phyloP scores from a whole-genome alignment of 2,329 filamentous ascomycete genomes.

The Magnaporthiopsis poae region DNA sequence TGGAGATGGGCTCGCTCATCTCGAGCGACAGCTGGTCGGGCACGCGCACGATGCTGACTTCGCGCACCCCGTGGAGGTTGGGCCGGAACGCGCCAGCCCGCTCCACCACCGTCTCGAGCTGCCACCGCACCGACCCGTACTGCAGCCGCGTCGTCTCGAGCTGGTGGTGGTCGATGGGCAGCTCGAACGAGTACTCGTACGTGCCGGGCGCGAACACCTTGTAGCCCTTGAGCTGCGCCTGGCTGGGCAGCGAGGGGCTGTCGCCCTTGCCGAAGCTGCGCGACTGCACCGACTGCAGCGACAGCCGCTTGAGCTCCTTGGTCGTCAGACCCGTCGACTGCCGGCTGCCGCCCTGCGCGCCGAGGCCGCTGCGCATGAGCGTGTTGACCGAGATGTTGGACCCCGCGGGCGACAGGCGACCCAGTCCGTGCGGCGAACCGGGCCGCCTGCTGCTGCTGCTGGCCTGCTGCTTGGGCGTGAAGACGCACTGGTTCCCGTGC shows the following conservation, averaged over 20 bases:
- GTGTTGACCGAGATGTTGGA: slow-evolving; percentile 24
- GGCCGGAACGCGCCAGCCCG: slow-evolving; percentile 82
- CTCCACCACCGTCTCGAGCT: slow-evolving; percentile 75
- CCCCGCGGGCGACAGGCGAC: slow-evolving; percentile 2
- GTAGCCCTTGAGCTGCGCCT: slow-evolving; percentile 59
- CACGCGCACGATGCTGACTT: slow-evolving; percentile 73
- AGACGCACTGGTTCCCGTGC: slow-evolving; percentile 55
- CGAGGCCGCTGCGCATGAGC: slow-evolving; percentile 14
- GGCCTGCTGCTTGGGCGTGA: slow-evolving; percentile 29
- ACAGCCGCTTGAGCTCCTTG: slow-evolving; percentile 56
- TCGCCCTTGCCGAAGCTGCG: slow-evolving; percentile 80
- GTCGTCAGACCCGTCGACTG: slow-evolving; percentile 26
- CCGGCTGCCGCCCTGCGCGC: slow-evolving; percentile 10
- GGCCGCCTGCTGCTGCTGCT: slow-evolving; percentile 18
- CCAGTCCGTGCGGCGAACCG: slow-evolving; percentile 12
- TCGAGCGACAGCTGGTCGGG: slow-evolving; percentile 82
- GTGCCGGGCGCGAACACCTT: slow-evolving; percentile 70
- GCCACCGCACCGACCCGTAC: slow-evolving; percentile 78
- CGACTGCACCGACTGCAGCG: slow-evolving; percentile 69
- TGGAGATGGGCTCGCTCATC: slow-evolving; percentile 85
- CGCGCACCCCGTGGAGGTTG: slow-evolving; percentile 72
- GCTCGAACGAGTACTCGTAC: slow-evolving; percentile 66
- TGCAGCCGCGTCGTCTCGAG: slow-evolving; percentile 83
- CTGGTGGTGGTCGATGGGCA: slow-evolving; percentile 78
- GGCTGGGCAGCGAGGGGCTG: slow-evolving; percentile 47